Conservation (phyloP, 139 green algal species). For the Nannochloris sp. region DNA sequence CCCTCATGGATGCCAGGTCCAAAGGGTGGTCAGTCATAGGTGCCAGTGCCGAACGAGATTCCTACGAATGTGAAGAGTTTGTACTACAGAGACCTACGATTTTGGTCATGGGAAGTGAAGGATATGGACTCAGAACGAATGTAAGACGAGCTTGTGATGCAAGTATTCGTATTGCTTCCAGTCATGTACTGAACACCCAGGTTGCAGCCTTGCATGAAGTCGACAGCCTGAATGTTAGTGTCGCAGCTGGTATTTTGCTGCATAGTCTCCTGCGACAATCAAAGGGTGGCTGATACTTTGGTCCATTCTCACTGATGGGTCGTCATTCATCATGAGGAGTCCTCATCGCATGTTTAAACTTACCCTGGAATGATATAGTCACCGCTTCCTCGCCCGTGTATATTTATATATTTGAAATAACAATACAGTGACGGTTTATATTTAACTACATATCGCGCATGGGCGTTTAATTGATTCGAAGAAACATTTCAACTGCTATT, state of each 20-base stretch:
- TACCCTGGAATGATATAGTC: no score
- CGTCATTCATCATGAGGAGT: no score
- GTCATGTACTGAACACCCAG: background rate
- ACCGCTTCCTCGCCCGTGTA: no score
- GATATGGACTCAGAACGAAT: slow-evolving; percentile 60
- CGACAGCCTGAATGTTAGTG: slow-evolving; percentile 89
- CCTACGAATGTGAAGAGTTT: slow-evolving; percentile 28
- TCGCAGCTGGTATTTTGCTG: slow-evolving; percentile 83
- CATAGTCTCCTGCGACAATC: slow-evolving; percentile 34
- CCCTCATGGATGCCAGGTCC: slow-evolving; percentile 47
- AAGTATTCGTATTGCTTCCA: slow-evolving; percentile 10
- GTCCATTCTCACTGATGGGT: no score
- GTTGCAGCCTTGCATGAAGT: slow-evolving; percentile 25
- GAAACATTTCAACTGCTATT: no score
- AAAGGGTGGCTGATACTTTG: no score
- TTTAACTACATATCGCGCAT: no score
- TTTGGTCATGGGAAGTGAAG: slow-evolving; percentile 88
- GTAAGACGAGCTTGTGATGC: slow-evolving; percentile 50
- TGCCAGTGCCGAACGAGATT: slow-evolving; percentile 30
- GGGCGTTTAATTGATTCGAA: no score
- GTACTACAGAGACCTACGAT: slow-evolving; percentile 50
- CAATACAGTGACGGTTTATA: no score
- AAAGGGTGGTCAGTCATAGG: slow-evolving; percentile 70
- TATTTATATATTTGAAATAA: no score
- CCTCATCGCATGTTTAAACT: no score